These are phyloP conservation scores for Malania oleifera DNA, from an alignment of 164 flowering plant genomes.

Conservation along the genomic window DNA sequence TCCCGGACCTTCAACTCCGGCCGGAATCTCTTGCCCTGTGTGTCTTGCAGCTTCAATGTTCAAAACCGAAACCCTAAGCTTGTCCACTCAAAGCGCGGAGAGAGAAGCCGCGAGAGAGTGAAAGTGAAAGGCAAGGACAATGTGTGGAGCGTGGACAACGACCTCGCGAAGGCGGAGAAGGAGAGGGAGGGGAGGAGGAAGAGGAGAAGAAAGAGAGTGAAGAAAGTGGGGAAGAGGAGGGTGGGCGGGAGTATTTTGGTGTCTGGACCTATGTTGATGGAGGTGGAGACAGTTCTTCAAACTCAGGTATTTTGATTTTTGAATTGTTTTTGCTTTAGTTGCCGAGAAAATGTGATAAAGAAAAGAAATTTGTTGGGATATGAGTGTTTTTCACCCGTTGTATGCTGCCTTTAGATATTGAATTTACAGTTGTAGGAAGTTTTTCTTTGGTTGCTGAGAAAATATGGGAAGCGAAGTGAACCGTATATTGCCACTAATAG, in stretches of 20 bases:
- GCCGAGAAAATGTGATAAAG: neutral
- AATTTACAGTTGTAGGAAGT: neutral
- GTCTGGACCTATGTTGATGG: conserved; percentile 78
- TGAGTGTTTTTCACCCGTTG: too few relatives aligned
- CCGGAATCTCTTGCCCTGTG: conserved; percentile 8
- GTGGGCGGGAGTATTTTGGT: conserved; percentile 43
- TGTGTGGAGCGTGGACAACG: conserved; percentile 92
- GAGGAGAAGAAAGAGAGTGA: conserved; percentile 27
- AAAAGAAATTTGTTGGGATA: too few relatives aligned
- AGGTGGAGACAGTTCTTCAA: conserved; percentile 84
- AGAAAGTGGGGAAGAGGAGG: conserved; percentile 23
- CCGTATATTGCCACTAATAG: neutral
- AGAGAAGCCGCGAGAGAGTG: conserved; percentile 17
- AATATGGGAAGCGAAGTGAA: neutral
- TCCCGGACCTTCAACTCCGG: neutral
- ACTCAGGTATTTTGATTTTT: conserved; percentile 54
- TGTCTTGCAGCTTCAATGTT: conserved; percentile 23
- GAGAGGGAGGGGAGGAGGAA: conserved; percentile 19
- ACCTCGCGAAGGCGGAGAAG: conserved; percentile 31
- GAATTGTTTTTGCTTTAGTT: neutral
- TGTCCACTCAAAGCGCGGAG: neutral
- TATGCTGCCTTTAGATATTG: too few relatives aligned
- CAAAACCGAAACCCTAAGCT: conserved; percentile 15
- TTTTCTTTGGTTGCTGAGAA: neutral
- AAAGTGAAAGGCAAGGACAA: conserved; percentile 62